Evolutionary conservation across 495 filamentous ascomycete species (phyloP), one percentile per base, ranked within the genome.

Genomic region (Neurospora hispaniola): DNA sequence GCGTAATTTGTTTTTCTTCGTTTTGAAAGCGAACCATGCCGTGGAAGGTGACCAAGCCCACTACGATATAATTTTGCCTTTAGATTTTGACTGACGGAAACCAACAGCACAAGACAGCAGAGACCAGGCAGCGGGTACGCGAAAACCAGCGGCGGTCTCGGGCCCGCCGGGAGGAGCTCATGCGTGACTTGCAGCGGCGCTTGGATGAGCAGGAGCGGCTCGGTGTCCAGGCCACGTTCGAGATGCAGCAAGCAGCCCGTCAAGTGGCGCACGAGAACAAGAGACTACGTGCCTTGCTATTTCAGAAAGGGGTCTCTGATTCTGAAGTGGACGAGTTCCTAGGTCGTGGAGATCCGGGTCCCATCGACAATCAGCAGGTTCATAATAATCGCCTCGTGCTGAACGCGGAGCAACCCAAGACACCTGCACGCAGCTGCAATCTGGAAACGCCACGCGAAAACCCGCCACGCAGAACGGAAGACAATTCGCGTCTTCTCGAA

Each of bases 221-320:
- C 27, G 27, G 27, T 31, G 27, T 31, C 27, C 27, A 31, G 27
- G 27, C 27, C 27, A 31, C 27, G 27, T 31, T 31, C 27, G 27
- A 31, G 2, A 31, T 31, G 27, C 27, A 31, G 27, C 27, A 31
- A 3, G 27, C 27, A 31, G 27, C 27, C 27, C 27, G 27, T 31
- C 27, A 31, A 31, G 27, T 31, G 2, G 27, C 27, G 27, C 27
- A 31, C 27, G 27, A 31, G 27, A 31, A 31, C 27, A 31, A 40
- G 59, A 77, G 83, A 35, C 78, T 90, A 46, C 78, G 86, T 16
- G 77, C 75, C 7, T 74, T 90, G 71, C 80, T 89, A 11, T 42
- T 39, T 12, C 73, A 74, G 42, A 18, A 69, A 7, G 78, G 81
- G 35, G 66, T 80, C 35, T 41, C 40, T 35, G 23, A 42, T 42